A percentile compares a stretch with the other conserved stretches of the same genome.
Conservation (phyloP, 805 yeast genomes). For the Candida odintsovae region DNA sequence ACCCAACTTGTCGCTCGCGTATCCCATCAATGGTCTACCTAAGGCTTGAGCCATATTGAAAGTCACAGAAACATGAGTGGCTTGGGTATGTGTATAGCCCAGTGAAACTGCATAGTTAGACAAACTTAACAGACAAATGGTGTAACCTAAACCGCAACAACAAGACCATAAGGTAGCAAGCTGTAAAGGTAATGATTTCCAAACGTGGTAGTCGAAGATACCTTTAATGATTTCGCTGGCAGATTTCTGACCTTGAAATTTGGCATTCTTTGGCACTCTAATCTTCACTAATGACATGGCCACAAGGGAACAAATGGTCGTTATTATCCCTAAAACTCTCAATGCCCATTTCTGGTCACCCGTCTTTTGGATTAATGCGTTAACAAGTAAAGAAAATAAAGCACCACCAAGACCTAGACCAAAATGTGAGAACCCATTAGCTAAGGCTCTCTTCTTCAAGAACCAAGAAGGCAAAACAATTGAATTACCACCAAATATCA, state of each 20-base stretch:
- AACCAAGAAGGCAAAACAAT: slow-evolving; percentile 52
- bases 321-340: slow-evolving; percentile 36
- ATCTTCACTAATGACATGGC: slow-evolving; percentile 41
- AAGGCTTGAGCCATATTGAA: slow-evolving; percentile 41
- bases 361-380: slow-evolving; percentile 34
- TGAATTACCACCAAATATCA: slow-evolving; percentile 47
- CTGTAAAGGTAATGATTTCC: slow-evolving; percentile 27
- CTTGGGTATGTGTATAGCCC: slow-evolving; percentile 40
- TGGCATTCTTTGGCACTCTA: slow-evolving; percentile 27
- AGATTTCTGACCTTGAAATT: slow-evolving; percentile 9
- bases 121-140: slow-evolving; percentile 39
- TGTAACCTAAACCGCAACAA: slow-evolving; percentile 34
- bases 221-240: slow-evolving; percentile 21
- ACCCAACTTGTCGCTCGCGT: slow-evolving; percentile 39
- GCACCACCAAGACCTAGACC: slow-evolving; percentile 55
- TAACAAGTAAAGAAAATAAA: slow-evolving; percentile 34
- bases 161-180: slow-evolving; percentile 33
- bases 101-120: slow-evolving; percentile 40
- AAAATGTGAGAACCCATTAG: slow-evolving; percentile 42
- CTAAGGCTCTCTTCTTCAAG: slow-evolving; percentile 39
- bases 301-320: slow-evolving; percentile 31
- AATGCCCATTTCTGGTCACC: slow-evolving; percentile 44
- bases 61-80: slow-evolving; percentile 39
- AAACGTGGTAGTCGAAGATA: slow-evolving; percentile 30
- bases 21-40: slow-evolving; percentile 46